These are phyloP conservation scores for Lachnellula cervina DNA, from an alignment of 2,329 filamentous ascomycete genomes.

Conservation along the genomic window DNA sequence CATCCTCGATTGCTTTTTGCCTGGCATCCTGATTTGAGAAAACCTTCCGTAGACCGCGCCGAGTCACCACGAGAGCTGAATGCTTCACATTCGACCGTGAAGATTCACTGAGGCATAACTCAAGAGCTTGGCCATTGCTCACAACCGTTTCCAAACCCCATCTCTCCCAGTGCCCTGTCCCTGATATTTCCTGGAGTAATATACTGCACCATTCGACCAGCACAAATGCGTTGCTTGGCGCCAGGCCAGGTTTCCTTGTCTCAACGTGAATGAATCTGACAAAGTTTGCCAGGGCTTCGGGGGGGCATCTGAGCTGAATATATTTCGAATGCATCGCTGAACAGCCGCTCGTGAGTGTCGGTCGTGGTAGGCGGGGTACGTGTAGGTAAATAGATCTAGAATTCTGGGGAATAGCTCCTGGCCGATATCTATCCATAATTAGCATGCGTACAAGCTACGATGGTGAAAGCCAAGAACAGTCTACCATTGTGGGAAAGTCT, in stretches of 20 bases:
- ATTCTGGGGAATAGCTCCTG: conserved; percentile 45
- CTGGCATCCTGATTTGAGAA: conserved; percentile 49
- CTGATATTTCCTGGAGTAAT: conserved; percentile 66
- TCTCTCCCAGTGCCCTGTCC: conserved; percentile 57
- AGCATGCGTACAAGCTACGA: conserved; percentile 8
- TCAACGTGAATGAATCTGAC: conserved; percentile 66
- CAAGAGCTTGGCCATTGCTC: conserved; percentile 67
- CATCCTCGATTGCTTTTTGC: conserved; percentile 36
- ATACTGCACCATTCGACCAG: conserved; percentile 85
- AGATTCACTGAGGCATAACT: conserved; percentile 67
- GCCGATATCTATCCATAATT: conserved; percentile 32
- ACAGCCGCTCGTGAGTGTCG: conserved; percentile 77
- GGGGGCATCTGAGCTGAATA: conserved; percentile 56
- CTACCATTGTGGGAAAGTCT: conserved; percentile 51
- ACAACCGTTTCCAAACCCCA: conserved; percentile 62
- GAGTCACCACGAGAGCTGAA: conserved; percentile 71
- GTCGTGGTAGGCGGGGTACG: conserved; percentile 83
- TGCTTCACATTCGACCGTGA: conserved; percentile 61
- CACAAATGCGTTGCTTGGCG: conserved; percentile 77
- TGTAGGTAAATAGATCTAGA: conserved; percentile 74
- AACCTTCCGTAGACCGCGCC: conserved; percentile 72
- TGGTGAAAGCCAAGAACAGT: not conserved
- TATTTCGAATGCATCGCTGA: conserved; percentile 68
- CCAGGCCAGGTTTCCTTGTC: conserved; percentile 70
- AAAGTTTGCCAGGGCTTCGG: conserved; percentile 58